Conservation (phyloP, 139 green algal species). For the Parachlorella kessleri region DNA sequence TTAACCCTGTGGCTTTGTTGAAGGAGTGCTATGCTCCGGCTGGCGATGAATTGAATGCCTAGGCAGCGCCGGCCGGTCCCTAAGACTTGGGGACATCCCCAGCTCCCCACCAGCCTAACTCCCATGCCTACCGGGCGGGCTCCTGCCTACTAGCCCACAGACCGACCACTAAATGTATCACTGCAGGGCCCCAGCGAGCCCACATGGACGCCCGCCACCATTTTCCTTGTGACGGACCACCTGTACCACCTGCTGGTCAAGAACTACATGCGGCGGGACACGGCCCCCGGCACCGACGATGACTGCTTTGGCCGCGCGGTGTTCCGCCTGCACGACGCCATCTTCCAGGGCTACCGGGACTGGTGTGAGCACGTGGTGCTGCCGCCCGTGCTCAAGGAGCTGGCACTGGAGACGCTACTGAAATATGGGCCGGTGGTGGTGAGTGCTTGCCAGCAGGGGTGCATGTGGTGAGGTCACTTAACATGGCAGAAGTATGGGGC, state of each 20-base stretch:
- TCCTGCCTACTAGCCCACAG: too few species aligned
- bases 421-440: conserved; percentile 14
- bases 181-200: background rate
- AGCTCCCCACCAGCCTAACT: too few species aligned
- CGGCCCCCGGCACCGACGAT: conserved; percentile 35
- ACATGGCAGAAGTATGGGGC: too few species aligned
- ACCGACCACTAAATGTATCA: background rate
- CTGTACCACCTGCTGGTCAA: conserved; percentile 64
- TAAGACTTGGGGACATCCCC: too few species aligned
- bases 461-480: background rate
- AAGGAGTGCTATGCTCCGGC: too few species aligned
- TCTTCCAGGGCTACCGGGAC: conserved; percentile 61
- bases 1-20: too few species aligned
- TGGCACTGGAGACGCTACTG: conserved; percentile 16
- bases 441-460: background rate
- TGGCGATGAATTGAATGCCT: too few species aligned
- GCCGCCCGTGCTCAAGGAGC: conserved; percentile 12
- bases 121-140: too few species aligned
- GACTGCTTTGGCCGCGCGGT: conserved; percentile 46
- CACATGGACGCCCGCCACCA: conserved; percentile 55
- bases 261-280: conserved; percentile 65
- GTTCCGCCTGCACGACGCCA: conserved; percentile 62
- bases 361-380: conserved; percentile 50
- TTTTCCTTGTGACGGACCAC: conserved; percentile 78
- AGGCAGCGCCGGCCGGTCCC: too few species aligned